Evolutionary conservation across 257 asterid genomes (phyloP), one percentile per base, ranked within the genome.

Genomic region (Linaria vulgaris): DNA sequence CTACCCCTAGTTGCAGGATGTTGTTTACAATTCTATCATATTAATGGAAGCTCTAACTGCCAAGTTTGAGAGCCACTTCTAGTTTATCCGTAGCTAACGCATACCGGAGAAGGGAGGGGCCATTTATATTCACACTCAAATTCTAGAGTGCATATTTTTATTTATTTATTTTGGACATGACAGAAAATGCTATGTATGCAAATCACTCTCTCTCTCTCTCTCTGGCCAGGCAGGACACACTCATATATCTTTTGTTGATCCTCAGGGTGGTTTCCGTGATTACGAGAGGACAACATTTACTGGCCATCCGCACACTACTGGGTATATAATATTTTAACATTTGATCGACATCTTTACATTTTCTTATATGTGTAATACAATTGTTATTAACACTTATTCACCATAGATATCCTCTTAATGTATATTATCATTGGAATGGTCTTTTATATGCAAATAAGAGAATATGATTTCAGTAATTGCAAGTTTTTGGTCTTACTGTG

Each of bases 181-280:
- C 34, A 27, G 3, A 27, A 27, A 27, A 2, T 27, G 34, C n/a
- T n/a, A n/a, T n/a, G n/a, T n/a, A n/a, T n/a, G n/a, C n/a, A n/a
- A n/a, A n/a, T n/a, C n/a, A n/a, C n/a, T 27, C 34, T 27, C 34
- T 27, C 3, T 27, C 3, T 27, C 34, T 2, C 34, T 27, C 34
- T 27, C 34, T 6, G 3, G 6, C 3, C 34, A 27, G 3, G 6
- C 34, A 27, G 4, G 6, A 27, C 6, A 27, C 6, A 27, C 34
- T 27, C 34, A 27, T 27, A 27, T 27, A 27, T 6, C 34, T 62
- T 49, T 34, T 69, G 66, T 60, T 75, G 56, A 65, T 74, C 48
- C 71, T 63, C 79, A 89, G 96, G 94, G 71, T 61, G 77, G 75
- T 74, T 63, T 67, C 63, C 79, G 71, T 69, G 95, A 80, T 59